phyloP scores from a whole-genome alignment of 2,329 filamentous ascomycete species.

The Talaromyces piceae region DNA sequence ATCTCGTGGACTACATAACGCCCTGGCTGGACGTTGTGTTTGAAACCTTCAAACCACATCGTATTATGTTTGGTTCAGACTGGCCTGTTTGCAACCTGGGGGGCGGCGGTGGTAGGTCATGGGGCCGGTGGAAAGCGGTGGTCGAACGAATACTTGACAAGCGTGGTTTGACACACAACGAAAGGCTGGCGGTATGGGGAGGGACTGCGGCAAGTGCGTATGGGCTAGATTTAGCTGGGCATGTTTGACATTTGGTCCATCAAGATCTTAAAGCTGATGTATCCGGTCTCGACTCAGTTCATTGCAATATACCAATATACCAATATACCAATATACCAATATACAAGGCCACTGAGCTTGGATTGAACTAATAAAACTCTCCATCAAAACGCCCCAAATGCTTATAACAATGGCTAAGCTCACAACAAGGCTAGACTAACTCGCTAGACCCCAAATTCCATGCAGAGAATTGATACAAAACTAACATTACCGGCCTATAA shows the following conservation, averaged over 20 bases:
- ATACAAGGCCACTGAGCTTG: too few relatives aligned
- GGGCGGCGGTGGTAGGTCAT: slow-evolving; percentile 50
- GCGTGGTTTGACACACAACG: slow-evolving; percentile 48
- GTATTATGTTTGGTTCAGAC: slow-evolving; percentile 86
- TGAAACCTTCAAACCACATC: slow-evolving; percentile 59
- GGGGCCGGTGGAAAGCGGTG: slow-evolving; percentile 67
- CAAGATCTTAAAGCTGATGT: too few relatives aligned
- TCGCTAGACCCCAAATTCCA: not conserved
- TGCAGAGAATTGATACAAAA: not conserved
- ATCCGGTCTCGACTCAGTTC: too few relatives aligned
- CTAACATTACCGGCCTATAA: slow-evolving; percentile 15
- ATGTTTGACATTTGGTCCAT: not conserved
- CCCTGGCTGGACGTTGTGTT: slow-evolving; percentile 69
- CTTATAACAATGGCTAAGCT: not conserved
- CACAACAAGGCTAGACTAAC: not conserved
- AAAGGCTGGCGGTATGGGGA: slow-evolving; percentile 63
- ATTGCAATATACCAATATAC: too few relatives aligned
- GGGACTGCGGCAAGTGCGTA: slow-evolving; percentile 68
- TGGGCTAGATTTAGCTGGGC: slow-evolving; percentile 14
- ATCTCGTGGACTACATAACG: slow-evolving; percentile 51
- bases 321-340: too few relatives aligned
- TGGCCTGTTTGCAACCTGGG: slow-evolving; percentile 85
- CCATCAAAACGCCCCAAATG: slow-evolving; percentile 7
- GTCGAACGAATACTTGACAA: slow-evolving; percentile 57
- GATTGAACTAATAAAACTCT: too few relatives aligned